Evolutionary conservation across 2,329 filamentous ascomycete genomes (phyloP).

Genomic region (Epicoccum nigrum): DNA sequence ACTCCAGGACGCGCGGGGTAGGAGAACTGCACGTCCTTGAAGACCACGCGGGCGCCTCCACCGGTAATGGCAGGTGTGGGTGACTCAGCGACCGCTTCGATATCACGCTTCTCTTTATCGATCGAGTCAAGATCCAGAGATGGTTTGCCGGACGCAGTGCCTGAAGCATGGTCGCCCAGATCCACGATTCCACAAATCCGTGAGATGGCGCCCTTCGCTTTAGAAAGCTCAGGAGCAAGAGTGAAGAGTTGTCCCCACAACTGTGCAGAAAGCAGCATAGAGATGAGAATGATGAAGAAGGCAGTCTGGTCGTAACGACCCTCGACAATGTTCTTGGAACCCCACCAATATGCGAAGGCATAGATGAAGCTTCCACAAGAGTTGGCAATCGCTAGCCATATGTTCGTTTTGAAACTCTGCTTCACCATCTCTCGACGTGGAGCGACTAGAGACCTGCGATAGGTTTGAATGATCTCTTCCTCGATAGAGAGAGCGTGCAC

Average conservation of each 20-base stretch:
- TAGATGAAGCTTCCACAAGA: slow-evolving; percentile 71
- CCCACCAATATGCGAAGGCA: slow-evolving; percentile 82
- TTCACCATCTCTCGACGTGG: slow-evolving; percentile 57
- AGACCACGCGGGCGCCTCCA: slow-evolving; percentile 54
- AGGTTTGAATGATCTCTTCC: slow-evolving; percentile 55
- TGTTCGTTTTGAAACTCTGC: slow-evolving; percentile 60
- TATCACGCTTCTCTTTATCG: slow-evolving; percentile 54
- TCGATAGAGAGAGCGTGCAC: slow-evolving; percentile 60
- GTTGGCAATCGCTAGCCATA: slow-evolving; percentile 67
- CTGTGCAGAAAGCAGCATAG: slow-evolving; percentile 74
- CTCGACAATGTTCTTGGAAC: slow-evolving; percentile 70
- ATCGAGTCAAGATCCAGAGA: slow-evolving; percentile 81
- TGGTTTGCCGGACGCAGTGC: slow-evolving; percentile 78
- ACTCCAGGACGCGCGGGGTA: slow-evolving; percentile 68
- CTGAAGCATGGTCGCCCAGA: slow-evolving; percentile 31
- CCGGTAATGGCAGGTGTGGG: slow-evolving; percentile 73
- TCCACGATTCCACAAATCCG: slow-evolving; percentile 73
- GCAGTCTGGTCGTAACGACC: slow-evolving; percentile 70
- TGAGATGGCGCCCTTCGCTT: slow-evolving; percentile 69
- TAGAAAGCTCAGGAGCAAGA: slow-evolving; percentile 75
- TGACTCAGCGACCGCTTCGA: slow-evolving; percentile 40
- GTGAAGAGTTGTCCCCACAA: slow-evolving; percentile 77
- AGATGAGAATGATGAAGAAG: slow-evolving; percentile 75
- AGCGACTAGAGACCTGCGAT: slow-evolving; percentile 52
- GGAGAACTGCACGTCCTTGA: slow-evolving; percentile 67